Evolutionary conservation across 495 filamentous ascomycete species (phyloP).

Genomic region (Penicillium antarcticum): DNA sequence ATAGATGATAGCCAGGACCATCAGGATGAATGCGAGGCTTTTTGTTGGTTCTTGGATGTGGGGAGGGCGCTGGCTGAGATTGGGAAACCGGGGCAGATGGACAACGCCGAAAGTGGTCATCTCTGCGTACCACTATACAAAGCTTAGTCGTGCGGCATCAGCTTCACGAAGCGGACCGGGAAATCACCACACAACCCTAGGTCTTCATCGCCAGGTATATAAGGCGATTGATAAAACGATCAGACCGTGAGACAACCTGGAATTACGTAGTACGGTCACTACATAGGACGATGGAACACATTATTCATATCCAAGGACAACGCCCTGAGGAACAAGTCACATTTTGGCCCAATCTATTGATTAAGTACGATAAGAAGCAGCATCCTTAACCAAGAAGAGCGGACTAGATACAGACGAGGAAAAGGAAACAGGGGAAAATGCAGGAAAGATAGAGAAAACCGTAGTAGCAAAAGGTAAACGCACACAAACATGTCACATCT

Average conservation of each 20-base stretch:
- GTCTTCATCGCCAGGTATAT: too few relatives aligned
- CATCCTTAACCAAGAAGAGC: slow-evolving; percentile 44
- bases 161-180: slow-evolving; percentile 62
- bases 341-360: slow-evolving; percentile 45
- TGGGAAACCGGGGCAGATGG: slow-evolving; percentile 51
- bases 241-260: too few relatives aligned
- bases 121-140: slow-evolving; percentile 67
- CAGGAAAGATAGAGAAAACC: slow-evolving; percentile 33
- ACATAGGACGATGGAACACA: too few relatives aligned
- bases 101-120: slow-evolving; percentile 52
- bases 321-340: slow-evolving; percentile 38
- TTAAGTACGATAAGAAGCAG: slow-evolving; percentile 36
- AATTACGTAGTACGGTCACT: too few relatives aligned
- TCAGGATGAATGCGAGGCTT: too few relatives aligned
- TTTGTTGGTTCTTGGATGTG: too few relatives aligned
- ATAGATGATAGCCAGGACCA: too few relatives aligned
- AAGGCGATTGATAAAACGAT: too few relatives aligned
- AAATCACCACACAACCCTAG: slow-evolving; percentile 42
- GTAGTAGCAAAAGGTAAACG: slow-evolving; percentile 38
- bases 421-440: slow-evolving; percentile 22
- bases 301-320: slow-evolving; percentile 18
- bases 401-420: slow-evolving; percentile 34
- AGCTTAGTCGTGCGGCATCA: slow-evolving; percentile 79
- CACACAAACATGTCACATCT: slow-evolving; percentile 42
- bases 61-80: too few relatives aligned